phyloP scores from a whole-genome alignment of 305 asterid species.

The Fraxinus nigra region DNA sequence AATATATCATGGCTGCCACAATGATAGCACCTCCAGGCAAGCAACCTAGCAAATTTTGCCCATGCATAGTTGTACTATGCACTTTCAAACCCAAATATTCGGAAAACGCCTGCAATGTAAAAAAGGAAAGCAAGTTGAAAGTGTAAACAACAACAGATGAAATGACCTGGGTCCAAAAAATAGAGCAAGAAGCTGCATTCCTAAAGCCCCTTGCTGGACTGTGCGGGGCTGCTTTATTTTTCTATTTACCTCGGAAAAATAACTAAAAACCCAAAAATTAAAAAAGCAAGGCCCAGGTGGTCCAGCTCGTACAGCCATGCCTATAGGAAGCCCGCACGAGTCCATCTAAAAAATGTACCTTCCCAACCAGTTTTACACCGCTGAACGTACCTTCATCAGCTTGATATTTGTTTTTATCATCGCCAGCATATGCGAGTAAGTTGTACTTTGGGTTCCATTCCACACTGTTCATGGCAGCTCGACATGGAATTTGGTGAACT shows the following conservation, averaged over 20 bases:
- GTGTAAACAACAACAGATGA: background rate
- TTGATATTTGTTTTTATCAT: conserved; percentile 89
- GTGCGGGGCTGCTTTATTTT: background rate
- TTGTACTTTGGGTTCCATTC: conserved; percentile 94
- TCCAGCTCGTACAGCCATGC: background rate
- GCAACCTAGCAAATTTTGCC: background rate
- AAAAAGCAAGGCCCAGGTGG: background rate
- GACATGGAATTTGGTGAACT: conserved; percentile 88
- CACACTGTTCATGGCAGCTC: conserved; percentile 97
- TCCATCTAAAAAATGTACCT: background rate
- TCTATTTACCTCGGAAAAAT: background rate
- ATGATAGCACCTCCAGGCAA: background rate
- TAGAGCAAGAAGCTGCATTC: background rate
- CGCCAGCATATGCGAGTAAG: conserved; percentile 97
- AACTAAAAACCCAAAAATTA: background rate
- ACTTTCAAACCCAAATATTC: conserved; percentile 89
- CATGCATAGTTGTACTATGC: conserved; percentile 30
- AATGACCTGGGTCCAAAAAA: background rate
- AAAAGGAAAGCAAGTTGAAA: conserved; percentile 13
- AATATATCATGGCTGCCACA: background rate
- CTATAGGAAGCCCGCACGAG: background rate
- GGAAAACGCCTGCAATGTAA: conserved; percentile 64
- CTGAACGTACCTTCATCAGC: conserved; percentile 74
- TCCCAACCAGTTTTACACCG: background rate
- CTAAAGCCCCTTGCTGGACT: background rate